phyloP scores from a whole-genome alignment of 805 yeast genomes.

The Saitoella complicata region DNA sequence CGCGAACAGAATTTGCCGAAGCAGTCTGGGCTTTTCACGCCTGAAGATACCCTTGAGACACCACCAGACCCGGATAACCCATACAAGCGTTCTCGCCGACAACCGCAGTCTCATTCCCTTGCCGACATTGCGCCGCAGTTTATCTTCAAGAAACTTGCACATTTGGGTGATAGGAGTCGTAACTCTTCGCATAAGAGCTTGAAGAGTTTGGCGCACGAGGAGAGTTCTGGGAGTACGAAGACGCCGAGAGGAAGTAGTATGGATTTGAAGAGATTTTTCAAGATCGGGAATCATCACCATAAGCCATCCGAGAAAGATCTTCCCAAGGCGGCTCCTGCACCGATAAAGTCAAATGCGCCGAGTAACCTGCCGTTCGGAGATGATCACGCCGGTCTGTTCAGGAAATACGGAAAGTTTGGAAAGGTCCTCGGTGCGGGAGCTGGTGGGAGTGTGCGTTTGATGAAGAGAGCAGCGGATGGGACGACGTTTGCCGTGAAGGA shows the following conservation, averaged over 20 bases:
- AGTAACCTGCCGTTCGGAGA: constrained; percentile 24
- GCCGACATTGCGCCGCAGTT: constrained; percentile 22
- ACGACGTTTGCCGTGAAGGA: constrained; percentile 73
- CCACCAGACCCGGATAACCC: constrained; percentile 17
- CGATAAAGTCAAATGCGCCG: constrained; percentile 9
- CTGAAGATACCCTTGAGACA: no score
- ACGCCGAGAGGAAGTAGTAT: constrained; percentile 18
- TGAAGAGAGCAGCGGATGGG: constrained; percentile 43
- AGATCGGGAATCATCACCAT: constrained; percentile 19
- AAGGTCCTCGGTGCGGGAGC: constrained; percentile 80
- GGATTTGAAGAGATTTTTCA: constrained; percentile 32
- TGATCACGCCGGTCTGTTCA: constrained; percentile 27
- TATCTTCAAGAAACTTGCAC: constrained; percentile 17
- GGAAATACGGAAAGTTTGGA: constrained; percentile 63
- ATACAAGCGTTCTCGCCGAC: constrained; percentile 19
- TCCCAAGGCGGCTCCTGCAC: constrained; percentile 4
- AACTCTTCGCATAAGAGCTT: background rate
- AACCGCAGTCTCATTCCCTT: constrained; percentile 12
- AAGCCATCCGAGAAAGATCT: constrained; percentile 12
- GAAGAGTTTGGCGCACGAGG: no score
- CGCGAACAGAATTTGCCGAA: no score
- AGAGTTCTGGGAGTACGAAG: constrained; percentile 5
- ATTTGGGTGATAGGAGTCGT: background rate
- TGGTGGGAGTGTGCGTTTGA: constrained; percentile 78
- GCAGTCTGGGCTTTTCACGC: no score